Evolutionary conservation across 208 protist genomes (phyloP).

Genomic region (Crithidia fasciculata): DNA sequence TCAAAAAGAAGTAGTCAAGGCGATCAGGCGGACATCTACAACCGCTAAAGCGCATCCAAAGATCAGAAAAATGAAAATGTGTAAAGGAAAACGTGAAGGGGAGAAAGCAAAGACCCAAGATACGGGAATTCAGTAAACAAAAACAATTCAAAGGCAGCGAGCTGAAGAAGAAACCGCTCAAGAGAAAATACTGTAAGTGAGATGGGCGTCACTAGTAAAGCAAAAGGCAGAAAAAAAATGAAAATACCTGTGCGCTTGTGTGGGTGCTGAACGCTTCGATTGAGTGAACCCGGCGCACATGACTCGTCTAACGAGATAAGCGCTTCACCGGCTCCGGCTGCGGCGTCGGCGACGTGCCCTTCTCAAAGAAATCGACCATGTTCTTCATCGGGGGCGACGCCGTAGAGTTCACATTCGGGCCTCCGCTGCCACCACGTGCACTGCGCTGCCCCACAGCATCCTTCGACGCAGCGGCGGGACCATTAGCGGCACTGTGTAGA

Average conservation of each 20-base stretch:
- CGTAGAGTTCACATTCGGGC: background rate
- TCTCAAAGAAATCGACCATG: constrained; percentile 14
- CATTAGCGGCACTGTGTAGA: background rate
- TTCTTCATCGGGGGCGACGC: constrained; percentile 11
- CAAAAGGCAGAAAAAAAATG: too few relatives aligned
- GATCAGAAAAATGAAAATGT: background rate
- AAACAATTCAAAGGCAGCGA: too few relatives aligned
- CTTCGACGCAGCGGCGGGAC: too few relatives aligned
- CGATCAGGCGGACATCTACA: too few relatives aligned
- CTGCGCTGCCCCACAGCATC: background rate
- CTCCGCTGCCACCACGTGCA: background rate
- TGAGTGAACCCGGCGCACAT: too few relatives aligned
- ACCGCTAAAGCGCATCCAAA: background rate
- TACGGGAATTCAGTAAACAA: too few relatives aligned
- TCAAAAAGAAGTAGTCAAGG: background rate
- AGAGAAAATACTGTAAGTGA: too few relatives aligned
- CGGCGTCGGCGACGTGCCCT: background rate
- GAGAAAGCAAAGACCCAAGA: background rate
- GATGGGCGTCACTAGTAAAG: too few relatives aligned
- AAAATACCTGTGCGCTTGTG: too few relatives aligned
- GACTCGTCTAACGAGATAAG: background rate
- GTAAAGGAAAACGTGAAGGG: background rate
- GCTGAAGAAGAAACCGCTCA: too few relatives aligned
- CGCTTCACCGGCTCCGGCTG: background rate
- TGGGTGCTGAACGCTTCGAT: too few relatives aligned